phyloP scores from a whole-genome alignment of 2,329 filamentous ascomycete genomes.

The Fusarium sp. region DNA sequence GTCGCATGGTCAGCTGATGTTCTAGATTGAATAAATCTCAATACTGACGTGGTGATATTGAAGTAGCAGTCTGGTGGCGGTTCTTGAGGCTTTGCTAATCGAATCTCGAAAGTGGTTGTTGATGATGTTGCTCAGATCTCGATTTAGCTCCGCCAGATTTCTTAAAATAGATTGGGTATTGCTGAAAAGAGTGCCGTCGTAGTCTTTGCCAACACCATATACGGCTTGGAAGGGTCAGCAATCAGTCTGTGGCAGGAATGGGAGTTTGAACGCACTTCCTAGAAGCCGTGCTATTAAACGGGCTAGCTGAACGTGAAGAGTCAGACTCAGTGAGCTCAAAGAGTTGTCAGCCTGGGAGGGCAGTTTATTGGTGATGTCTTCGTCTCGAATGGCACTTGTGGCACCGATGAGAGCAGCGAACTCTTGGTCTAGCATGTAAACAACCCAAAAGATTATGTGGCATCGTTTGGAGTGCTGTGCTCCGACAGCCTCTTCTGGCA shows the following conservation, averaged over 20 bases:
- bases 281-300: slow-evolving; percentile 41
- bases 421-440: slow-evolving; percentile 46
- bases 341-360: slow-evolving; percentile 45
- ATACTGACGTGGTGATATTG: slow-evolving; percentile 43
- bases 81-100: slow-evolving; percentile 45
- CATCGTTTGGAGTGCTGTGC: slow-evolving; percentile 43
- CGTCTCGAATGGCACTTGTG: slow-evolving; percentile 44
- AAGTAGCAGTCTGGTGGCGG: slow-evolving; percentile 40
- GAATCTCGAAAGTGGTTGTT: slow-evolving; percentile 45
- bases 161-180: slow-evolving; percentile 46
- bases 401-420: slow-evolving; percentile 44
- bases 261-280: slow-evolving; percentile 13
- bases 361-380: slow-evolving; percentile 46
- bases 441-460: slow-evolving; percentile 46
- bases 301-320: slow-evolving; percentile 43
- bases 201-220: slow-evolving; percentile 45
- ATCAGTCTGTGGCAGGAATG: accelerated
- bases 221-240: slow-evolving; percentile 25
- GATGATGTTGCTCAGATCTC: slow-evolving; percentile 43
- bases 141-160: slow-evolving; percentile 41
- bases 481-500: slow-evolving; percentile 38
- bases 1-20: background rate
- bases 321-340: slow-evolving; percentile 39
- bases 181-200: slow-evolving; percentile 43
- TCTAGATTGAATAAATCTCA: accelerated